Evolutionary conservation across 2,329 filamentous ascomycete species (phyloP), one percentile per base, ranked within the genome.

Genomic region (Sphaerostilbella broomeana): DNA sequence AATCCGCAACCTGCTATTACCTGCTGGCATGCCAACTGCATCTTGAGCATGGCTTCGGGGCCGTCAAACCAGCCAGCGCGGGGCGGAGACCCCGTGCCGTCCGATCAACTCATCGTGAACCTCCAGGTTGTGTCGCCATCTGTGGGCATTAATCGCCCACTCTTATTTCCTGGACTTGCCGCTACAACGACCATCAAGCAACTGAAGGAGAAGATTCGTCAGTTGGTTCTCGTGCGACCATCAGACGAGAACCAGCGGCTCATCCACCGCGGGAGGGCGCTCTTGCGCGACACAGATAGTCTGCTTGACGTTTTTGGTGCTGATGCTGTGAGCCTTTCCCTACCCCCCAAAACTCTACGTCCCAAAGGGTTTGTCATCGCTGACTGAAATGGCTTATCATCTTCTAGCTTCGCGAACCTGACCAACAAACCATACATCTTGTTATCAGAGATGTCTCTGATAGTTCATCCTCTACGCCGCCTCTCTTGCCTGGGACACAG

Each of bases 61-160:
- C 49, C 56, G 39, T 44, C 55, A 35, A 50, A 53, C 28, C 44
- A 55, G 13, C 28, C 21, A 12, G 13, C 18, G 27, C 27, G 16
- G 15, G 25, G 19, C 22, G 38, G 28, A 31, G 52, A 53, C 38
- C 46, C 46, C 25, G 43, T 52, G 32, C 48, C 54, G 24, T 47
- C 51, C 22, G 56, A 60, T 12, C 51, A 58, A 46, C 60, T 64
- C 37, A 60, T 61, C 24, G 69, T 79, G 56, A 77, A 71, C 42
- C 63, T 81, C 35, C 69, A 77, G 45, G 62, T 81, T 43, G 54
- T 81, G 27, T 81, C 77, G 44, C 77, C 77, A 4, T 79, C 75
- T 11, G 60, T 68, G 35, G 69, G 68, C 24, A 70, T 77, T 10
- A 68, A 64, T 36, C 63, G 66, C 15, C 70, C 71, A 12, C 54